Evolutionary conservation across 2,329 filamentous ascomycete species (phyloP).

Genomic region (Venturia oleaginea): DNA sequence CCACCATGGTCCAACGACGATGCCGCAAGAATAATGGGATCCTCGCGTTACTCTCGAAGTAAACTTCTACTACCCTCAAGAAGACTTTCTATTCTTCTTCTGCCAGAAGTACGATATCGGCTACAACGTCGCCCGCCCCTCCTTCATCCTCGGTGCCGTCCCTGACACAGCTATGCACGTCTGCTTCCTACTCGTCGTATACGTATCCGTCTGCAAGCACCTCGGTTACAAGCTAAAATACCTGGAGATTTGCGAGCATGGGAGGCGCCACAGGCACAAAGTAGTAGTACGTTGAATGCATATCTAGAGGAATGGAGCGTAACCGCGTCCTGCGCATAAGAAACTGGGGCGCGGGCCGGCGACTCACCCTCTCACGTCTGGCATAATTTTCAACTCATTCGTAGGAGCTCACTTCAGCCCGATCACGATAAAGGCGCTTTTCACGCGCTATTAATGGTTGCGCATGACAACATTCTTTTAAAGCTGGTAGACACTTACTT

Average conservation of each 20-base stretch:
- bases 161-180: slow-evolving; percentile 44
- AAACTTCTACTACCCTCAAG: slow-evolving; percentile 49
- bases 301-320: slow-evolving; percentile 44
- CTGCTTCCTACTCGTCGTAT: slow-evolving; percentile 39
- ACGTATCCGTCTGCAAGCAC: slow-evolving; percentile 39
- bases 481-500: no score
- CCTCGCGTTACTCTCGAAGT: slow-evolving; percentile 35
- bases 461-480: no score
- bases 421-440: no score
- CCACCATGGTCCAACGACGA: slow-evolving; percentile 37
- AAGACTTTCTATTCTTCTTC: slow-evolving; percentile 39
- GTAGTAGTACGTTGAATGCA: slow-evolving; percentile 38
- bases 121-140: slow-evolving; percentile 42
- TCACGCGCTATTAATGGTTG: no score
- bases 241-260: slow-evolving; percentile 37
- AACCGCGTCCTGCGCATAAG: no score
- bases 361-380: no score
- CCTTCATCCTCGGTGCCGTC: slow-evolving; percentile 41
- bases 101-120: slow-evolving; percentile 28
- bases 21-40: slow-evolving; percentile 39
- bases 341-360: no score
- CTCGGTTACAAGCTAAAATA: slow-evolving; percentile 35
- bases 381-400: no score
- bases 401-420: no score
- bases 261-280: slow-evolving; percentile 35